Conservation (phyloP, 1,139 yeast genomes). For the Candida sojae region DNA sequence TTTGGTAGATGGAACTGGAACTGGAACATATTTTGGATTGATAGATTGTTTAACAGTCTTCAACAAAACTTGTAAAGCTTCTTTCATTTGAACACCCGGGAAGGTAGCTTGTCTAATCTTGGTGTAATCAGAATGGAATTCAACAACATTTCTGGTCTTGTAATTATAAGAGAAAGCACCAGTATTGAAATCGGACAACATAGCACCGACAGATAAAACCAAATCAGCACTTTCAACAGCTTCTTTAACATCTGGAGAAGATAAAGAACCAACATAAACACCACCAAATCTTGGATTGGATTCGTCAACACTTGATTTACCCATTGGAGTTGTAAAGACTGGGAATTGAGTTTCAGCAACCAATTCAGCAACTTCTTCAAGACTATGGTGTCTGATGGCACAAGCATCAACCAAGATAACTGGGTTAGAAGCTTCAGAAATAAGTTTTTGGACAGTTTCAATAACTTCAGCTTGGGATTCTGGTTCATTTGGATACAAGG, state of each 20-base stretch:
- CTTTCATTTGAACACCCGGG: constrained; percentile 81
- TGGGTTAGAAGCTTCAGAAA: constrained; percentile 64
- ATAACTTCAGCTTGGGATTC: constrained; percentile 76
- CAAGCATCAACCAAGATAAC: constrained; percentile 84
- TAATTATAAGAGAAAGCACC: constrained; percentile 85
- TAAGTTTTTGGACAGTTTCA: constrained; percentile 52
- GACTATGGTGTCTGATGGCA: constrained; percentile 75
- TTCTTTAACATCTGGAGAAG: constrained; percentile 46
- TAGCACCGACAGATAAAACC: constrained; percentile 76
- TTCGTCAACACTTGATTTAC: constrained; percentile 73
- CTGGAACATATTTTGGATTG: constrained; percentile 24
- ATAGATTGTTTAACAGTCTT: constrained; percentile 10
- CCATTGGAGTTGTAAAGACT: constrained; percentile 88
- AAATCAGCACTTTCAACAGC: constrained; percentile 79
- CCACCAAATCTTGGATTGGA: constrained; percentile 17
- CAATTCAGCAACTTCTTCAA: constrained; percentile 60
- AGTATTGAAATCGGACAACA: constrained; percentile 86
- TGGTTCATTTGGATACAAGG: constrained; percentile 61
- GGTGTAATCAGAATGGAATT: constrained; percentile 85
- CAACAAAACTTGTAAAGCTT: constrained; percentile 19
- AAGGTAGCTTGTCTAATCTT: constrained; percentile 75
- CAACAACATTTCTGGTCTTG: constrained; percentile 77
- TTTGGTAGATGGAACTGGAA: constrained; percentile 50
- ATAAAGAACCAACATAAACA: constrained; percentile 22
- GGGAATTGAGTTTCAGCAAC: constrained; percentile 77